A percentile compares a stretch with the other conserved stretches of the same genome.
These are phyloP conservation scores for Claviceps spartinae DNA, from an alignment of 2,329 filamentous ascomycete genomes.

Conservation along the genomic window DNA sequence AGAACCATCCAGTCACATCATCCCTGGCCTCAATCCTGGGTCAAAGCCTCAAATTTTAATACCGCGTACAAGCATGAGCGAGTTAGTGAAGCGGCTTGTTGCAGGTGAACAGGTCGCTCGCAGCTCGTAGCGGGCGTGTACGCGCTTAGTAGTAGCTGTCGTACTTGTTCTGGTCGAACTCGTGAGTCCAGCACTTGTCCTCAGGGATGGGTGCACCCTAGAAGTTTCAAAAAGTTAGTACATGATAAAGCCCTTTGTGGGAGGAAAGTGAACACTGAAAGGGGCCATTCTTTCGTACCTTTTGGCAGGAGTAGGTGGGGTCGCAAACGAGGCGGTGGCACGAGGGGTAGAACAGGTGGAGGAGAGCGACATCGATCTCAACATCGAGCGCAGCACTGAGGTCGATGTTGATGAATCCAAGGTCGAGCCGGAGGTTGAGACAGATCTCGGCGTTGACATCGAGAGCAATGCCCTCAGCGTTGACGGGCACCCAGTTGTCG, in stretches of 20 bases:
- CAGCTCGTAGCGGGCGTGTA: too few species aligned
- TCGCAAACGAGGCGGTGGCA: background rate
- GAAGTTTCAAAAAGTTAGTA: background rate
- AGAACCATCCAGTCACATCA: too few species aligned
- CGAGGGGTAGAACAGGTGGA: background rate
- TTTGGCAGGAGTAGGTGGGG: background rate
- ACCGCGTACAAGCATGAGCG: too few species aligned
- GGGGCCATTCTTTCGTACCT: background rate
- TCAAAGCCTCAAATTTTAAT: too few species aligned
- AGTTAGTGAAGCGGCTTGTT: background rate
- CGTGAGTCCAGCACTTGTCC: slow-evolving; percentile 2
- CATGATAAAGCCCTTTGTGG: too few species aligned
- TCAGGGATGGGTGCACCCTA: background rate
- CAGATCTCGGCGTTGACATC: background rate
- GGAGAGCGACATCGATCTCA: background rate
- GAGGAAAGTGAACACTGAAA: too few species aligned
- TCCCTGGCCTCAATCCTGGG: too few species aligned
- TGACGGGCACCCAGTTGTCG: slow-evolving; percentile 1
- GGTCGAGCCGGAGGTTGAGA: background rate
- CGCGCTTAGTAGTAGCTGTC: background rate
- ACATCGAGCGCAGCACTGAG: background rate
- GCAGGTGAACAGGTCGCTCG: too few species aligned
- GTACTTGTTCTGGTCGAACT: background rate
- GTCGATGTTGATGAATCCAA: background rate
- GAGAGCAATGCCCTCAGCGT: background rate